Conservation (phyloP, 805 yeast genomes). For the Priceomyces castillae region DNA sequence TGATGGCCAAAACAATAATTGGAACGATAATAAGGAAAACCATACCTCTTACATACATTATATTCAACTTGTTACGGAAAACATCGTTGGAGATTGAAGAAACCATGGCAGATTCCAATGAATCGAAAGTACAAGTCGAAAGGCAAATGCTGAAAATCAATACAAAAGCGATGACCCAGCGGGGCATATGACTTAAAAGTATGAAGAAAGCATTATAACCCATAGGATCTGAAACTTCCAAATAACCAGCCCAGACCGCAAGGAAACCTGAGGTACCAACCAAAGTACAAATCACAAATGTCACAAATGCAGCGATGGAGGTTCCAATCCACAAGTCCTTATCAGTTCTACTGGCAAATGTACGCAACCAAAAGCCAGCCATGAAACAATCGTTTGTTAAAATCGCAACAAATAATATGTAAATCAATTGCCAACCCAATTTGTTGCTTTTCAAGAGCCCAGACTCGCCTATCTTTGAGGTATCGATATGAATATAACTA, state of each 20-base stretch:
- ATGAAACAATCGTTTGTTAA: conserved; percentile 86
- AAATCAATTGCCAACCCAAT: conserved; percentile 86
- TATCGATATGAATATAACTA: conserved; percentile 61
- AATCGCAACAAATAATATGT: conserved; percentile 81
- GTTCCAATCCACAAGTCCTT: conserved; percentile 75
- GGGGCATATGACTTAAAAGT: conserved; percentile 68
- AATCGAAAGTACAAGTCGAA: conserved; percentile 87
- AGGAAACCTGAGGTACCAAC: conserved; percentile 82
- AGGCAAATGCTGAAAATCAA: conserved; percentile 69
- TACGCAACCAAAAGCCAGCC: conserved; percentile 92
- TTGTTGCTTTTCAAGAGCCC: conserved; percentile 63
- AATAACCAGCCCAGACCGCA: conserved; percentile 86
- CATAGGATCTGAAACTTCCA: conserved; percentile 49
- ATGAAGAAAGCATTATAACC: conserved; percentile 73
- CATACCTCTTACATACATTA: conserved; percentile 63
- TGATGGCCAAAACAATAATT: conserved; percentile 76
- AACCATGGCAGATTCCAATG: conserved; percentile 83
- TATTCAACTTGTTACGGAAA: conserved; percentile 74
- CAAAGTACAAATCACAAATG: conserved; percentile 61
- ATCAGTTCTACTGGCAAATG: conserved; percentile 83
- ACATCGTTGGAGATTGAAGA: conserved; percentile 87
- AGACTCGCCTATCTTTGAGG: conserved; percentile 59
- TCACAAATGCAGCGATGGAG: conserved; percentile 66
- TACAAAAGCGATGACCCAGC: conserved; percentile 83
- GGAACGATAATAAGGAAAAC: conserved; percentile 84